These are phyloP conservation scores for Tylopilus sp. DNA, from an alignment of 768 basidiomycete genomes.

Conservation along the genomic window DNA sequence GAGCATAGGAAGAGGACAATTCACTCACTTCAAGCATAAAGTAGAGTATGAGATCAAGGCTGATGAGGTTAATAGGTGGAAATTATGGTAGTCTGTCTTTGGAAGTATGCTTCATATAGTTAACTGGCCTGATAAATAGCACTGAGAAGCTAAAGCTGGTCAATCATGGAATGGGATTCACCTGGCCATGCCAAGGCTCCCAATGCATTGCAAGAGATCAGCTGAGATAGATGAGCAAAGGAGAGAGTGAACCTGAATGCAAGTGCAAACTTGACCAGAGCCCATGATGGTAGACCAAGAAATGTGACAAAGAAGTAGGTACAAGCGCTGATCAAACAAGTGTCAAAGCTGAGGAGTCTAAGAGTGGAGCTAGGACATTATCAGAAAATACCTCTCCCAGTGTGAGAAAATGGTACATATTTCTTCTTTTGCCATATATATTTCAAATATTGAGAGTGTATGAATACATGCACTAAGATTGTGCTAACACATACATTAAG, in stretches of 20 bases:
- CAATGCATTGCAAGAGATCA: conserved; percentile 45
- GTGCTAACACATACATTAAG: too few relatives aligned
- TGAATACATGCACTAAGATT: too few relatives aligned
- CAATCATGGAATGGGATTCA: conserved; percentile 35
- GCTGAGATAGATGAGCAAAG: not conserved
- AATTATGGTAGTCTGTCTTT: conserved; percentile 85
- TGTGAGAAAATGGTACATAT: conserved; percentile 89
- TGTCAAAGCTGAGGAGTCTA: conserved; percentile 87
- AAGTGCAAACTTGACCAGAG: conserved; percentile 87
- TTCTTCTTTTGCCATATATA: too few relatives aligned
- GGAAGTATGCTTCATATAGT: conserved; percentile 88
- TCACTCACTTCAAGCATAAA: conserved; percentile 79
- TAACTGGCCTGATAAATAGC: conserved; percentile 86
- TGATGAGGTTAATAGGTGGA: conserved; percentile 75
- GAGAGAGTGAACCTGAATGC: conserved; percentile 60
- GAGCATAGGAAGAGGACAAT: not conserved
- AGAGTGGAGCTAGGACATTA: too few relatives aligned
- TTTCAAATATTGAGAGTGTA: too few relatives aligned
- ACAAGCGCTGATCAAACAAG: conserved; percentile 83
- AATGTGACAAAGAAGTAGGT: conserved; percentile 94
- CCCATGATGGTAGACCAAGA: conserved; percentile 65
- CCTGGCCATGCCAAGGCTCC: conserved; percentile 96
- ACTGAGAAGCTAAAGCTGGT: conserved; percentile 60
- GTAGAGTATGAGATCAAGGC: conserved; percentile 83
- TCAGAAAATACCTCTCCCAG: conserved; percentile 99